Conservation (phyloP, 306 rosid species). For the Vigna unguiculata region DNA sequence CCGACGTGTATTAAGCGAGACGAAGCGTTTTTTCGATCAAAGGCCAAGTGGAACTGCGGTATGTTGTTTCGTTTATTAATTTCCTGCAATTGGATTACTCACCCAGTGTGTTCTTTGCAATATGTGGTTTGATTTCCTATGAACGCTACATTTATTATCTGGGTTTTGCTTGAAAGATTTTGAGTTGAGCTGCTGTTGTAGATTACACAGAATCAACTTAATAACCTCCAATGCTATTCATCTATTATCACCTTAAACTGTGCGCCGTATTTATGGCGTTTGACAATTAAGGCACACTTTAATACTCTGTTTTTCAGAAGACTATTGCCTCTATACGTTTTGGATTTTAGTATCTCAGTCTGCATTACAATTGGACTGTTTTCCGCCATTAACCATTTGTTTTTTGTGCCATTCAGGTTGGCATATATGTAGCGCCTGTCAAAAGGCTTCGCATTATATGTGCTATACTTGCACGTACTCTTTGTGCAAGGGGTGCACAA, state of each 20-base stretch:
- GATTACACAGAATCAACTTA: conserved; percentile 23
- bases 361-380: conserved; percentile 14
- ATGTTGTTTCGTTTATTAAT: conserved; percentile 37
- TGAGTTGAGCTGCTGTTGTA: neutral
- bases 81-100: conserved; percentile 8
- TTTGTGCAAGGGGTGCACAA: conserved; percentile 84
- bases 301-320: conserved; percentile 22
- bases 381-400: neutral
- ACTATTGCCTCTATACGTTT: neutral
- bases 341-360: conserved; percentile 24
- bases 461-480: conserved; percentile 96
- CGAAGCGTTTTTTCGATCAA: conserved; percentile 85
- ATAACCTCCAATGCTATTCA: conserved; percentile 17
- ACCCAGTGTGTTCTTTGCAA: conserved; percentile 16
- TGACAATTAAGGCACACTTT: conserved; percentile 13
- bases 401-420: conserved; percentile 73
- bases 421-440: conserved; percentile 93
- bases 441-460: conserved; percentile 83
- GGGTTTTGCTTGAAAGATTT: conserved; percentile 1
- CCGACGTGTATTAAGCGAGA: conserved; percentile 94
- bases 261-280: conserved; percentile 13
- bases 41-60: conserved; percentile 99
- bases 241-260: neutral
- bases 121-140: conserved; percentile 17
- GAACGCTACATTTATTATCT: conserved; percentile 24